Evolutionary conservation across 345 rosid species (phyloP).

Genomic region (Streptanthus diversifolius): DNA sequence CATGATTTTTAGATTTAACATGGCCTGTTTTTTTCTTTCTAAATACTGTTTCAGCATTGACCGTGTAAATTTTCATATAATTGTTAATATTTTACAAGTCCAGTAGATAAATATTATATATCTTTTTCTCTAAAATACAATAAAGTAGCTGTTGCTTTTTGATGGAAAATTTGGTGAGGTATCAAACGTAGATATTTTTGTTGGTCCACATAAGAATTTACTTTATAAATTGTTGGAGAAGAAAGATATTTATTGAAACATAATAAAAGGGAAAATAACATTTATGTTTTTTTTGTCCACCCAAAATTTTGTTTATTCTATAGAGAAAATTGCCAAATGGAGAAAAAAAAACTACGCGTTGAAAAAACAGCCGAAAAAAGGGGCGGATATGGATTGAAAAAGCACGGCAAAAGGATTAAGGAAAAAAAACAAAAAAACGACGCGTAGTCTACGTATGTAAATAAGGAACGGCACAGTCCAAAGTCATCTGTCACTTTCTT

Average conservation of each 20-base stretch:
- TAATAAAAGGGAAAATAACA: neutral
- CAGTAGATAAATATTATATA: neutral
- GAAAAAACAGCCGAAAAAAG: neutral
- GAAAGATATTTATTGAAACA: constrained; percentile 7
- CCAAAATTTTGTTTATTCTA: neutral
- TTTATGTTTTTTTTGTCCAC: neutral
- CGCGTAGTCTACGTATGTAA: constrained; percentile 44
- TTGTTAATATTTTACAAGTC: neutral
- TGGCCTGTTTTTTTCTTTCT: no score
- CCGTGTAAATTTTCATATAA: neutral
- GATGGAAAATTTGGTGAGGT: neutral
- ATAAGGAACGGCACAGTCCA: constrained; percentile 24
- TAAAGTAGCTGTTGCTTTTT: neutral
- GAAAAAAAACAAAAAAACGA: neutral
- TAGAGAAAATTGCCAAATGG: neutral
- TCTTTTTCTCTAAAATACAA: neutral
- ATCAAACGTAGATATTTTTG: constrained; percentile 9
- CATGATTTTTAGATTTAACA: neutral
- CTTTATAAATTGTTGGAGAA: neutral
- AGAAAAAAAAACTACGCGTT: constrained; percentile 16
- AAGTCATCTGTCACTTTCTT: neutral
- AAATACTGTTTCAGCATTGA: neutral
- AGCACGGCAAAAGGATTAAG: neutral
- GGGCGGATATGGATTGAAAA: neutral
- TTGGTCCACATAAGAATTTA: neutral